Base-by-base conservation (phyloP, 164 flowering plant genomes). In the Chloranthus sessilifolius region DNA sequence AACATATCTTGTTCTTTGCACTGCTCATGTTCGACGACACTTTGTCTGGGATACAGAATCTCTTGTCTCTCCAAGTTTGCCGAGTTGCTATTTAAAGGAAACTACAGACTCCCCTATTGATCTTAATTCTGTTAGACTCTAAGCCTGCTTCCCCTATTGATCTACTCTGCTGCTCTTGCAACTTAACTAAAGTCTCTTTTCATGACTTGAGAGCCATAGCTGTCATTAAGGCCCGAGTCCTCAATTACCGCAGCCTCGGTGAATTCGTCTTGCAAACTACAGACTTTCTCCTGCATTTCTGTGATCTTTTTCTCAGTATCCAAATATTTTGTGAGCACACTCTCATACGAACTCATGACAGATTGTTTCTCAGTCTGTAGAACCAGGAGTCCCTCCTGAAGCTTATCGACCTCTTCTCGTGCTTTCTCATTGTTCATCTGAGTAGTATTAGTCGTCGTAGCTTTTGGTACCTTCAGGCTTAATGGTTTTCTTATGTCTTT, bases 311-410 rank as follows among this genome's bases (percentile, higher is more conserved):
- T 60, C 37, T 87, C 95, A 12, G 83, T 72, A 11, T 78, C 85
- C 73, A 77, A 69, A 44, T 65, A 78, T 64, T 68, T 83, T 6
- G 74, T 66, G 7, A 62, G 37, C 35, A 67, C 74, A 20, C 35
- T 59, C 42, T 81, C 83, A 16, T 72, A 80, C 4, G 76, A 55
- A 55, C 79, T 75, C 61, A 69, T 80, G 16, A 80, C 53, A 30
- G 81, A 81, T 65, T 87, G 92, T 71, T 73, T 81, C 47, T 81
- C 95, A 0, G 92, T 87, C 43, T 83, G 95, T 25, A 81, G 27
- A 1, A 62, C 70, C 56, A 83, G 60, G 37, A 81, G 80, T 6
- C 61, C 79, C 41, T 81, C 83, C 61, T 78, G 89, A 28, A 78
- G 68, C 65, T 62, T 69, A 47, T 76, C 77, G 10, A 75, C 74